Evolutionary conservation across 495 filamentous ascomycete genomes (phyloP), one percentile per base, ranked within the genome.

Genomic region (Hypomontagnella submonticulosa): DNA sequence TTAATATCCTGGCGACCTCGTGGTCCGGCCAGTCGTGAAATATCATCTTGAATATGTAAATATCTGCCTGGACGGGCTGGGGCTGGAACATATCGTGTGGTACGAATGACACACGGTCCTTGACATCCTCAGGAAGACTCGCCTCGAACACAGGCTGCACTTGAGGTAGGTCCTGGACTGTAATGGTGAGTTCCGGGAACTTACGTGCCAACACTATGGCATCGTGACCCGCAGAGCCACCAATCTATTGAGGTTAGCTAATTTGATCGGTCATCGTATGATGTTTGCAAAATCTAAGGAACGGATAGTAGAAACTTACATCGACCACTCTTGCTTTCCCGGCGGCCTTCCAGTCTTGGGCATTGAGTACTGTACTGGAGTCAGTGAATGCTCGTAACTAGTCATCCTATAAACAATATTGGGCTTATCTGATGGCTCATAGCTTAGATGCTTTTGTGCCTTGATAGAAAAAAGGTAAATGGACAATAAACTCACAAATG

Each of bases 21-120:
- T 70, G 59, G 23, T 82, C 75, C 4, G 76, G 64, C 75, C 80
- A 80, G 61, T 87, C 82, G 59, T 87, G 85, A n/a, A 88, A 61
- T 18, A 87, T 78, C 54, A 77, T 72, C 20, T 85, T 80, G 23
- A 86, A 66, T 36, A 87, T 75, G 61, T 87, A 88, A 10, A 83
- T 76, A 42, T 85, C 82, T 4, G 85, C 85, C 11, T 70, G 67
- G n/a, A 82, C 66, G 0, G 80, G 75, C 64, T 87, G 83, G 3
- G 71, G 65, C 27, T 76, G 49, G 71, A 84, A 81, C 61, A 87
- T 81, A 54, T 84, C 77, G 41, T 86, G 79, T 13, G 69, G 75
- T 43, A 75, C 62, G 64, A 81, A 86, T 0, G 65, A 57, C 42
- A 86, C 72, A 1, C 82, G 76, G 18, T 57, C 53, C 10, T 59